These are phyloP conservation scores for Wickerhamomyces hampshirensis DNA, from an alignment of 805 yeast genomes.

Conservation along the genomic window DNA sequence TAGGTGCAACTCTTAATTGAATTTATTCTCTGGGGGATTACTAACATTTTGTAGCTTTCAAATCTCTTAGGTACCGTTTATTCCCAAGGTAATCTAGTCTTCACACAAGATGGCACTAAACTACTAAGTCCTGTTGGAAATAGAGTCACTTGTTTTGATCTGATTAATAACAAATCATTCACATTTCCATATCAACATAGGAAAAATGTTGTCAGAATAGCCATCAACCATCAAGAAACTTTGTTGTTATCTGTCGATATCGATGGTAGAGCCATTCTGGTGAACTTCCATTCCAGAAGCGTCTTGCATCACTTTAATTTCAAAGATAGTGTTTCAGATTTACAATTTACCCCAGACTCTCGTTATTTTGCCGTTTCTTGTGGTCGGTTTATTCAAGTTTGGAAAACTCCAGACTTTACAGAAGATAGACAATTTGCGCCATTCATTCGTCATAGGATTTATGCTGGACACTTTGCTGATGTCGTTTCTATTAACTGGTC, in stretches of 20 bases:
- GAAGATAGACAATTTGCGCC: slow-evolving; percentile 96
- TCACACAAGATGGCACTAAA: slow-evolving; percentile 80
- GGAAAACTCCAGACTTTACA: slow-evolving; percentile 80
- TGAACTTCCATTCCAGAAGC: slow-evolving; percentile 74
- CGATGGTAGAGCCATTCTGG: slow-evolving; percentile 91
- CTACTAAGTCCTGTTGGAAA: slow-evolving; percentile 93
- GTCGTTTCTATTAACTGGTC: slow-evolving; percentile 84
- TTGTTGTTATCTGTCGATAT: slow-evolving; percentile 78
- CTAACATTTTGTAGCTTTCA: slow-evolving; percentile 46
- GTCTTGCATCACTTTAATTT: slow-evolving; percentile 94
- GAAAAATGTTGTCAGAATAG: slow-evolving; percentile 71
- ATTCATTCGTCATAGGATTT: slow-evolving; percentile 82
- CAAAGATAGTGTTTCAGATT: slow-evolving; percentile 66
- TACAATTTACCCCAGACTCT: slow-evolving; percentile 88
- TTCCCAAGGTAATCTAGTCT: slow-evolving; percentile 83
- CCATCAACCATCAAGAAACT: slow-evolving; percentile 78
- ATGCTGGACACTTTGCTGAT: slow-evolving; percentile 90
- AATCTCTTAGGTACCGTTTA: slow-evolving; percentile 93
- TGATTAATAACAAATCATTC: slow-evolving; percentile 76
- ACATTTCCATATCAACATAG: slow-evolving; percentile 93
- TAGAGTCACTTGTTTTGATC: slow-evolving; percentile 83
- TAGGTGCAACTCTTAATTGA: slow-evolving; percentile 10
- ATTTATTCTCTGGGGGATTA: neutral
- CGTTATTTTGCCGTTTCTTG: slow-evolving; percentile 79
- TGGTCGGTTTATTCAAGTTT: slow-evolving; percentile 80